Percentiles rank a stretch among this genome's conserved stretches.
Evolutionary conservation across 2,329 filamentous ascomycete species (phyloP).

Genomic region (Aspergillus sp.): DNA sequence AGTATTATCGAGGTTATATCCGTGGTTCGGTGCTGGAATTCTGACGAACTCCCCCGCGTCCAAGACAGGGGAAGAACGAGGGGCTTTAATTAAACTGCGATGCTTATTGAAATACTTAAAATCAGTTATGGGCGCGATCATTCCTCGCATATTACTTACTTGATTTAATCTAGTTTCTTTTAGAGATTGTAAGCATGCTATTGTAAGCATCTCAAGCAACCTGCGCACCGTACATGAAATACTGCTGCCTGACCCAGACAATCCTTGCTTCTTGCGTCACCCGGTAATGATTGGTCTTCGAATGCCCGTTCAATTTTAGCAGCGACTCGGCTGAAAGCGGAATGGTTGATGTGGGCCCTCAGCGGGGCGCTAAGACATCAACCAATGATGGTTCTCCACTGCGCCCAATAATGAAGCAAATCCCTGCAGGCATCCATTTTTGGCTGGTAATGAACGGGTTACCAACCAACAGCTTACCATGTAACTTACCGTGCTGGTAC

Average conservation of each 20-base stretch:
- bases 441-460: neutral
- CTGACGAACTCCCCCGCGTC: no score
- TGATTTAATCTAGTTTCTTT: no score
- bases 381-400: neutral
- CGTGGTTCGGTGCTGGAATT: no score
- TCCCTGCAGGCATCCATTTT: conserved; percentile 1
- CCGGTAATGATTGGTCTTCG: neutral
- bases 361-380: neutral
- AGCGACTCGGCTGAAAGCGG: neutral
- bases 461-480: neutral
- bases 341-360: neutral
- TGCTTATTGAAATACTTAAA: no score
- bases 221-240: conserved; percentile 6
- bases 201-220: neutral
- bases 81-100: no score
- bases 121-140: no score
- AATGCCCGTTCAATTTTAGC: neutral
- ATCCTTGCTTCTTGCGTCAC: conserved; percentile 11
- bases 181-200: neutral
- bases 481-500: neutral
- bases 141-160: neutral
- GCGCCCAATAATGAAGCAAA: neutral
- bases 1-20: no score
- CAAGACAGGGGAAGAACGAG: no score
- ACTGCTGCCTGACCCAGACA: conserved; percentile 1